Conservation (phyloP, 371 early-diverging fungal species). For the Synchytrium microbalum region DNA sequence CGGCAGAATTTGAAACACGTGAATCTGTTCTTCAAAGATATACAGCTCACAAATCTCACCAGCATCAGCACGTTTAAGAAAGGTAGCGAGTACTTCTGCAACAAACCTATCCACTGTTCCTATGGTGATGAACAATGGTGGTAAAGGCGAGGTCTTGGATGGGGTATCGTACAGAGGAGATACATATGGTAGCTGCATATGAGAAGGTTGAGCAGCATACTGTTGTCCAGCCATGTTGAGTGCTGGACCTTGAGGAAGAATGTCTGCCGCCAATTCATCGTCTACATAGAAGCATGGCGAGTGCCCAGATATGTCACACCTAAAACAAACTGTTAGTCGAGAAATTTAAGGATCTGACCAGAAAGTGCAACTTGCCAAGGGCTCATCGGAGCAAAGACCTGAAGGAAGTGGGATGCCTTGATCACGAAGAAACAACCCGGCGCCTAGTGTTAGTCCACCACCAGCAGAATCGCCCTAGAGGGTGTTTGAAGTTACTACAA, state of each 20-base stretch:
- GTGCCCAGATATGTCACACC: neutral
- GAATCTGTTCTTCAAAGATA: neutral
- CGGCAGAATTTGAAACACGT: neutral
- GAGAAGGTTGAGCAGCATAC: neutral
- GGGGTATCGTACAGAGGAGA: neutral
- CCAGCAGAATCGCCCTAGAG: neutral
- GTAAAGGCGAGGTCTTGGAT: neutral
- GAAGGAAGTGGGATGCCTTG: neutral
- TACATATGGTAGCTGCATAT: neutral
- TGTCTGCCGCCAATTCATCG: neutral
- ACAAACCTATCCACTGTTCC: neutral
- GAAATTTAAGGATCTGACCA: too few species aligned
- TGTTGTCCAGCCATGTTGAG: neutral
- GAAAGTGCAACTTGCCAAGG: too few species aligned
- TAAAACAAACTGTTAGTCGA: neutral
- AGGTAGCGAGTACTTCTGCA: neutral
- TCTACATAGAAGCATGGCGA: neutral
- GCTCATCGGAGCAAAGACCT: neutral
- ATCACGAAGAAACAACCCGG: neutral
- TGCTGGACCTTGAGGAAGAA: neutral
- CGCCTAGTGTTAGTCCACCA: neutral
- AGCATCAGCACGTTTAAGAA: neutral
- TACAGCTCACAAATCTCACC: neutral
- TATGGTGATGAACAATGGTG: neutral
- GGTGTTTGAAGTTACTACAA: slow-evolving; percentile 1